Evolutionary conservation across 1,139 yeast genomes (phyloP), one percentile per base, ranked within the genome.

Genomic region (Pichia kudriavzevii): DNA sequence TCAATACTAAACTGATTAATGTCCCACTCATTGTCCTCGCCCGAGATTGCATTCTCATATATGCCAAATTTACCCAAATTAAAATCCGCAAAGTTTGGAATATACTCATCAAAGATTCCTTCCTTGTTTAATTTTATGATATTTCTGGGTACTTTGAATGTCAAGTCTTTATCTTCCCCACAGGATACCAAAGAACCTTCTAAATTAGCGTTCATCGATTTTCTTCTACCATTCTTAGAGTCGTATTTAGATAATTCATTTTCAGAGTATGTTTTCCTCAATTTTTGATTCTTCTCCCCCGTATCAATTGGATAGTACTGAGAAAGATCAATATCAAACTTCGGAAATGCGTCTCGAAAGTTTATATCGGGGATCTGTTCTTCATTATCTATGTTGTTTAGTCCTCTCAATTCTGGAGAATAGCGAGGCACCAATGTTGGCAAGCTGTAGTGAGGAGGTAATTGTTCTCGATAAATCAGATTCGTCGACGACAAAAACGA

Each of bases 101-200:
- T 69, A 48, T 79, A 79, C 49, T 80, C 88, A 53, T 79, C 88
- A 48, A 76, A 79, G 44, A 79, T 60, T 1, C 82, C 84, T 8
- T 64, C 43, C 12, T 12, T 28, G 14, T 21, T 12, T n/a, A 15
- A 17, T 10, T 18, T 11, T 17, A 5, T n/a, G 4, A 10, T 7
- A 6, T 10, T n/a, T n/a, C n/a, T n/a, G n/a, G n/a, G n/a, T n/a
- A n/a, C n/a, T n/a, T n/a, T n/a, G n/a, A n/a, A n/a, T n/a, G n/a
- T n/a, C n/a, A n/a, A n/a, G n/a, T n/a, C n/a, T n/a, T n/a, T n/a
- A n/a, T n/a, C n/a, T n/a, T n/a, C n/a, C n/a, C n/a, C n/a, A n/a
- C n/a, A n/a, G n/a, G n/a, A n/a, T n/a, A n/a, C n/a, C n/a, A n/a
- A n/a, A n/a, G n/a, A n/a, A n/a, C n/a, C n/a, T n/a, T n/a, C n/a